phyloP scores from a whole-genome alignment of 2,329 filamentous ascomycete species.

The Hawksworthiomyces lignivorus region DNA sequence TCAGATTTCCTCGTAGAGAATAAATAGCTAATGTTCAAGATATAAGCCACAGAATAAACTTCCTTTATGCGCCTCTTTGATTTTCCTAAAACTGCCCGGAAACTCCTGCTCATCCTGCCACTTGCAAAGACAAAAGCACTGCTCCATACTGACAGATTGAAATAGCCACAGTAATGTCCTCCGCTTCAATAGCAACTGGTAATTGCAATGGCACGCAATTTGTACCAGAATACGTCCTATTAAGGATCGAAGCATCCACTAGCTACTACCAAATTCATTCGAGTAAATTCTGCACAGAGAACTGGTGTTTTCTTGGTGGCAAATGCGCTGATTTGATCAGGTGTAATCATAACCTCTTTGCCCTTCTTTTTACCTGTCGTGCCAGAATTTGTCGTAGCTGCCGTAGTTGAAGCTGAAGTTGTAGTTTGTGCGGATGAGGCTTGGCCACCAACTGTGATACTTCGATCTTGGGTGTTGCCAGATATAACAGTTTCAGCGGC shows the following conservation, averaged over 20 bases:
- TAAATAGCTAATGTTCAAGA: too few species aligned
- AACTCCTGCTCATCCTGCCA: too few species aligned
- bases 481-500: constrained; percentile 31
- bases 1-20: too few species aligned
- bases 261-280: constrained; percentile 89
- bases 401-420: constrained; percentile 25
- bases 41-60: too few species aligned
- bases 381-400: constrained; percentile 21
- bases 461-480: constrained; percentile 27
- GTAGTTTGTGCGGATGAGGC: constrained; percentile 35
- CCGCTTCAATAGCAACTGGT: too few species aligned
- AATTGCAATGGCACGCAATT: too few species aligned
- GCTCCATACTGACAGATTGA: too few species aligned
- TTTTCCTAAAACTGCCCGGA: too few species aligned
- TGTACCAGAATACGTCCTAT: too few species aligned
- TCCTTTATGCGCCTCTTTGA: too few species aligned
- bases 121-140: too few species aligned
- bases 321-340: constrained; percentile 91
- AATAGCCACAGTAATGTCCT: too few species aligned
- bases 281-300: constrained; percentile 85
- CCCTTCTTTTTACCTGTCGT: constrained; percentile 59
- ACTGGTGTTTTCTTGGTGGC: constrained; percentile 94
- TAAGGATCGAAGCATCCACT: constrained; percentile 63
- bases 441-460: constrained; percentile 34
- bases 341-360: constrained; percentile 83